Conservation (phyloP, 768 basidiomycete species). For the Xerocomellus chrysenteron region DNA sequence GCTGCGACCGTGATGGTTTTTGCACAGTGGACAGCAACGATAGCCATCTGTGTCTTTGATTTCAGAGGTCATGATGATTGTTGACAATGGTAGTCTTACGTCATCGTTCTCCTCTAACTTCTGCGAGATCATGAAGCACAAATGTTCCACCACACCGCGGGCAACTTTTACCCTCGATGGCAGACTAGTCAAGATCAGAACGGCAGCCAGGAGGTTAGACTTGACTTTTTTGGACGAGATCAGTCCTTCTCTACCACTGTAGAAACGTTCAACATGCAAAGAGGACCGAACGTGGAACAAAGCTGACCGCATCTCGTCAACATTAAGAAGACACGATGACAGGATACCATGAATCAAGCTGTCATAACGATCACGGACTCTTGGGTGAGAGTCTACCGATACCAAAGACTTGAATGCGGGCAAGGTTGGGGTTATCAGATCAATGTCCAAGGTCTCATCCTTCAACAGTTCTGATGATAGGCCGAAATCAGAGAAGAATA, state of each 20-base stretch:
- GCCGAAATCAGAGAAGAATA: not conserved
- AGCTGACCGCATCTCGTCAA: constrained; percentile 89
- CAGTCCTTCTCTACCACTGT: constrained; percentile 75
- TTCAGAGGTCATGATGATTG: constrained; percentile 1
- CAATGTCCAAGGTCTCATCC: constrained; percentile 79
- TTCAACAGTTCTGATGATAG: constrained; percentile 65
- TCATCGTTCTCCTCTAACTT: constrained; percentile 70
- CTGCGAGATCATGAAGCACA: constrained; percentile 81
- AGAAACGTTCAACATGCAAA: constrained; percentile 6
- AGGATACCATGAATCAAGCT: constrained; percentile 74
- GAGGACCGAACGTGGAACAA: not conserved
- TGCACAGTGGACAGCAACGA: constrained; percentile 89
- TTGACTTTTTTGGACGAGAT: constrained; percentile 83
- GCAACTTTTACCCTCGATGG: constrained; percentile 68
- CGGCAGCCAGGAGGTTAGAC: constrained; percentile 84
- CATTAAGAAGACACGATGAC: constrained; percentile 80
- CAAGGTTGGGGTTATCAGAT: constrained; percentile 78
- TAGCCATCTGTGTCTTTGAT: constrained; percentile 50
- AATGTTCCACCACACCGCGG: constrained; percentile 74
- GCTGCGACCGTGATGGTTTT: constrained; percentile 81
- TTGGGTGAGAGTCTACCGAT: constrained; percentile 43
- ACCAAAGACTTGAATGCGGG: constrained; percentile 77
- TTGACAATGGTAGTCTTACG: constrained; percentile 41
- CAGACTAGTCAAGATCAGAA: constrained; percentile 80
- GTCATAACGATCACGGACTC: constrained; percentile 52